Evolutionary conservation across 148 eudicot species (phyloP).

Genomic region (Diospyros kaki): DNA sequence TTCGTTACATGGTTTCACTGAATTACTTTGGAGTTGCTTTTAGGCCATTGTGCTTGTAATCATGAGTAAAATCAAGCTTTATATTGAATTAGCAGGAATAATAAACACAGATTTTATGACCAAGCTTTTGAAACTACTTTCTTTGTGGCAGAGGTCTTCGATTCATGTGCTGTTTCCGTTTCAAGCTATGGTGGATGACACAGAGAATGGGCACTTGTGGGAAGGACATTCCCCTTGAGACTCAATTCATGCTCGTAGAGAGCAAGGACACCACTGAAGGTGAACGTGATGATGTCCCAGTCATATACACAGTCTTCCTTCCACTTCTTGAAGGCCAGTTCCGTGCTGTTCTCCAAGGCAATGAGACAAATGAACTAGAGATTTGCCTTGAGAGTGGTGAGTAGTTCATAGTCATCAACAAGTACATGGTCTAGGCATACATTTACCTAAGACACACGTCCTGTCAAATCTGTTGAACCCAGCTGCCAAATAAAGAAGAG

Average conservation of each 20-base stretch:
- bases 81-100: neutral
- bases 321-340: constrained; percentile 91
- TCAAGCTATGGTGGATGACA: constrained; percentile 99
- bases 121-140: neutral
- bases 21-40: neutral
- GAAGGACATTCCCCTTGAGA: constrained; percentile 82
- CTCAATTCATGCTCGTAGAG: constrained; percentile 88
- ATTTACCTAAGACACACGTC: constrained; percentile 10
- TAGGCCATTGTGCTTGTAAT: too few species aligned
- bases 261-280: constrained; percentile 56
- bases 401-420: constrained; percentile 31
- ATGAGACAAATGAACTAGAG: constrained; percentile 73
- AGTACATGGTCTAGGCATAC: constrained; percentile 7
- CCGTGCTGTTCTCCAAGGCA: constrained; percentile 95
- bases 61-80: too few species aligned
- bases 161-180: constrained; percentile 89
- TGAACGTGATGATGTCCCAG: constrained; percentile 44
- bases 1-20: neutral
- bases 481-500: constrained; percentile 17
- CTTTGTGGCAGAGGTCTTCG: constrained; percentile 54
- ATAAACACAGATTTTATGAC: neutral
- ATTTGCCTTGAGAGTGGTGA: constrained; percentile 98
- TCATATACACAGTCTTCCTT: constrained; percentile 79
- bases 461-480: constrained; percentile 19
- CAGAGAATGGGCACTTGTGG: constrained; percentile 91